Conservation (phyloP, 192 early-diverging fungal genomes). For the Oehlia diaphana region DNA sequence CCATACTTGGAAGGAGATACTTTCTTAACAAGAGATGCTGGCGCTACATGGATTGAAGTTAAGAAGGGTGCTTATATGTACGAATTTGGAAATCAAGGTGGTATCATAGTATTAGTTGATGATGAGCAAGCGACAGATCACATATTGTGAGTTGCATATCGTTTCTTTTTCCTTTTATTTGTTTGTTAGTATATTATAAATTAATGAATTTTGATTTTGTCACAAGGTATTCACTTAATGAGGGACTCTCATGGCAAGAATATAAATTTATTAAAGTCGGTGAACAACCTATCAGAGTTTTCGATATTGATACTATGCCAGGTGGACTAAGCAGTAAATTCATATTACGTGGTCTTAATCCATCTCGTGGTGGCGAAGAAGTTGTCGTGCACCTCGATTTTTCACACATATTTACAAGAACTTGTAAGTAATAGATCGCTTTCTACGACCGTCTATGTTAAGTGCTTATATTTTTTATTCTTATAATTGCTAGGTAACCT, state of each 20-base stretch:
- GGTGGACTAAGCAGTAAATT: conserved; percentile 77
- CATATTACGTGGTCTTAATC: conserved; percentile 68
- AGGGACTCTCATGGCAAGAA: conserved; percentile 67
- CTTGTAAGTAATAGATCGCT: conserved; percentile 40
- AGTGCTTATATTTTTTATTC: not conserved
- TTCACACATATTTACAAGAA: conserved; percentile 38
- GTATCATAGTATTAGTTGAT: conserved; percentile 83
- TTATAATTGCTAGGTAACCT: conserved; percentile 30
- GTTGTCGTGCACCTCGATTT: conserved; percentile 56
- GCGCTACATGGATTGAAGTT: conserved; percentile 80
- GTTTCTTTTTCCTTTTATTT: not conserved
- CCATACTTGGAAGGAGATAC: conserved; percentile 73
- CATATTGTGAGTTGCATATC: conserved; percentile 32
- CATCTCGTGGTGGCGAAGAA: conserved; percentile 33
- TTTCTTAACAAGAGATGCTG: conserved; percentile 88
- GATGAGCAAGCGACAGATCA: conserved; percentile 63
- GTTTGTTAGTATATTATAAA: not conserved
- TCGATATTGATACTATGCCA: conserved; percentile 70
- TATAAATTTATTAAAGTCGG: conserved; percentile 43
- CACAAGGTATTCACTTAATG: conserved; percentile 55
- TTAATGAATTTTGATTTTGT: not conserved
- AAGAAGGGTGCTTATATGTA: conserved; percentile 85
- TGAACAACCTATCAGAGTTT: conserved; percentile 50
- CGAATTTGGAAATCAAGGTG: conserved; percentile 94
- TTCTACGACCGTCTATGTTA: not conserved